A percentile compares a stretch with the other conserved stretches of the same genome.
Evolutionary conservation across 306 rosid species (phyloP).

Genomic region (Medicago arabica): DNA sequence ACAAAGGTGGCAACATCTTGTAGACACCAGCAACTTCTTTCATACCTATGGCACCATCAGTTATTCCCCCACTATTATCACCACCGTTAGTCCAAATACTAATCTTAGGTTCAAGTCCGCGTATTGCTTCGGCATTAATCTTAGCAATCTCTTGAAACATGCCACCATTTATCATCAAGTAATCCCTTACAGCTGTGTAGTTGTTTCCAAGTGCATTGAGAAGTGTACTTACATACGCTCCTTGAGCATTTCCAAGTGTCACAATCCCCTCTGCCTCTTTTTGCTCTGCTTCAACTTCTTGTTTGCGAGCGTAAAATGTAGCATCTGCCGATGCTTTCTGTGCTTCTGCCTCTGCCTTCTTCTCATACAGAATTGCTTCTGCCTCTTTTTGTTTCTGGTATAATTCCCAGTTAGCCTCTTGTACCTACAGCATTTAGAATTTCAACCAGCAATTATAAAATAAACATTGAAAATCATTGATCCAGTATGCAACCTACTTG

Average conservation of each 20-base stretch:
- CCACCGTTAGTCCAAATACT: slow-evolving; percentile 46
- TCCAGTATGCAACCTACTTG: too few species aligned
- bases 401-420: slow-evolving; percentile 50
- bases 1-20: slow-evolving; percentile 46
- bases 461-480: too few species aligned
- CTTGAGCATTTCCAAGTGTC: slow-evolving; percentile 42
- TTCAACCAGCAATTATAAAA: too few species aligned
- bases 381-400: slow-evolving; percentile 48
- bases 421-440: slow-evolving; percentile 30
- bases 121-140: slow-evolving; percentile 45
- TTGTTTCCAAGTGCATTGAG: slow-evolving; percentile 39
- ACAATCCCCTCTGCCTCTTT: slow-evolving; percentile 32
- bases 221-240: slow-evolving; percentile 35
- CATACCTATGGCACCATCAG: not conserved
- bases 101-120: slow-evolving; percentile 52
- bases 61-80: not conserved
- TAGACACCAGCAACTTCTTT: slow-evolving; percentile 9
- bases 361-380: slow-evolving; percentile 44
- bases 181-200: slow-evolving; percentile 39
- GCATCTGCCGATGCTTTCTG: slow-evolving; percentile 41
- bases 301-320: slow-evolving; percentile 35
- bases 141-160: slow-evolving; percentile 48
- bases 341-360: slow-evolving; percentile 47
- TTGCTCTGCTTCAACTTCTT: slow-evolving; percentile 45
- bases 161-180: slow-evolving; percentile 45